phyloP scores from a whole-genome alignment of 2,329 filamentous ascomycete species.

The Exophiala aquamarina region DNA sequence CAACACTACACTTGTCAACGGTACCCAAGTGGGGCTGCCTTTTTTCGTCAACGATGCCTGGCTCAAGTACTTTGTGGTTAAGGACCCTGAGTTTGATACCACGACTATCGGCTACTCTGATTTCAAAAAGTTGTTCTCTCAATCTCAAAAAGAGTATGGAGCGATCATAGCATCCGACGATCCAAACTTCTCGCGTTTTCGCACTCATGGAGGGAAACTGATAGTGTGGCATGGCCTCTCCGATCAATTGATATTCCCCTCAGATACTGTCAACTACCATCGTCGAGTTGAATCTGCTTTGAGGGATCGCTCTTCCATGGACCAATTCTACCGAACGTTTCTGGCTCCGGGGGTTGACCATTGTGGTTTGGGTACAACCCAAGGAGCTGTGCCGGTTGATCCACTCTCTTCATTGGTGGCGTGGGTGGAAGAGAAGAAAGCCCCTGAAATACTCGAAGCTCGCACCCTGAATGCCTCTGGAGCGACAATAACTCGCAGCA shows the following conservation, averaged over 20 bases:
- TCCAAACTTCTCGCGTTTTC: slow-evolving; percentile 39
- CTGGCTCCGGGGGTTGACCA: slow-evolving; percentile 39
- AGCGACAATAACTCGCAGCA: too few relatives aligned
- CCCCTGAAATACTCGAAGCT: neutral
- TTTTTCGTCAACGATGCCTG: slow-evolving; percentile 35
- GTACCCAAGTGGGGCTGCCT: slow-evolving; percentile 28
- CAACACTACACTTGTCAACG: slow-evolving; percentile 27
- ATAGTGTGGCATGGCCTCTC: slow-evolving; percentile 44
- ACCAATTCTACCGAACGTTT: slow-evolving; percentile 40
- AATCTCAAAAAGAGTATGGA: slow-evolving; percentile 33
- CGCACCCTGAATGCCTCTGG: too few relatives aligned
- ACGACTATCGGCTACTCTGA: slow-evolving; percentile 32
- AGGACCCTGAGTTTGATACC: slow-evolving; percentile 34
- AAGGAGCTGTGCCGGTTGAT: slow-evolving; percentile 26
- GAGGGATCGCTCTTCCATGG: slow-evolving; percentile 14
- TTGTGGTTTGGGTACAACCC: slow-evolving; percentile 31
- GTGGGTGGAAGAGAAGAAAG: slow-evolving; percentile 45
- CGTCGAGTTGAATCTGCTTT: slow-evolving; percentile 32
- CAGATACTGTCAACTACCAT: slow-evolving; percentile 40
- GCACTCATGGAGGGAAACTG: slow-evolving; percentile 41
- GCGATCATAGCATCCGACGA: slow-evolving; percentile 38
- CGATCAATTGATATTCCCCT: slow-evolving; percentile 38
- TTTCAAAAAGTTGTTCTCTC: slow-evolving; percentile 28
- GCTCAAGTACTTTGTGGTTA: slow-evolving; percentile 35
- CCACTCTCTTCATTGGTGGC: slow-evolving; percentile 50